Percentiles rank a stretch among this genome's conserved stretches.
These are phyloP conservation scores for Glycine latifolia DNA, from an alignment of 306 rosid genomes.

Conservation along the genomic window DNA sequence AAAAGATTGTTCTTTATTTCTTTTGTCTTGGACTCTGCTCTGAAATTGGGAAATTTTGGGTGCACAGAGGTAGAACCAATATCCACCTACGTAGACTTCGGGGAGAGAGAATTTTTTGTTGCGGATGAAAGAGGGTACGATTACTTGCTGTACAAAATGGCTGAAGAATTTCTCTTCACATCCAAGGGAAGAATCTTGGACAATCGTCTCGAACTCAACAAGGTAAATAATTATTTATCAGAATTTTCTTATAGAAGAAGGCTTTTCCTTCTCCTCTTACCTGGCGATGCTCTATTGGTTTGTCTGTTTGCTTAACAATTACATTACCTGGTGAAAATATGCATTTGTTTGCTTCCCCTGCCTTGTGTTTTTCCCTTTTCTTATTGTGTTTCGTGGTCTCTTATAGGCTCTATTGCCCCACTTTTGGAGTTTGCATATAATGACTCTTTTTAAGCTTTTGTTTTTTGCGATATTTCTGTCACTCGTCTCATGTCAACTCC, in stretches of 20 bases:
- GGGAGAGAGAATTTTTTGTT: slow-evolving; percentile 85
- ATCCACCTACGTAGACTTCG: slow-evolving; percentile 79
- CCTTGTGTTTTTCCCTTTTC: slow-evolving; percentile 27
- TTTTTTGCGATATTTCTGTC: slow-evolving; percentile 28
- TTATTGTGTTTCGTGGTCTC: neutral
- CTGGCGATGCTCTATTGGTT: slow-evolving; percentile 14
- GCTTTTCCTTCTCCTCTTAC: neutral
- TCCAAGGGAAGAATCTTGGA: slow-evolving; percentile 84
- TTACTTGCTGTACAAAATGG: slow-evolving; percentile 80
- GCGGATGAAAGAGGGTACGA: slow-evolving; percentile 96
- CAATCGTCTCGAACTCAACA: slow-evolving; percentile 83
- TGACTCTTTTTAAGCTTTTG: slow-evolving; percentile 38
- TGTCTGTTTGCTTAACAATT: slow-evolving; percentile 38
- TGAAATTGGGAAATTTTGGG: slow-evolving; percentile 39
- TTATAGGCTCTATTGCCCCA: too few species aligned
- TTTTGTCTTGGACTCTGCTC: neutral
- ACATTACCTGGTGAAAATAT: slow-evolving; percentile 14
- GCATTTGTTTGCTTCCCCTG: slow-evolving; percentile 48
- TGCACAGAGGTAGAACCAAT: slow-evolving; percentile 95
- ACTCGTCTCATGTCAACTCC: slow-evolving; percentile 45
- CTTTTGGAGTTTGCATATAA: too few species aligned
- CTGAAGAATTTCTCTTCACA: slow-evolving; percentile 73
- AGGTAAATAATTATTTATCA: slow-evolving; percentile 55
- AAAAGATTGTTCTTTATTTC: neutral
- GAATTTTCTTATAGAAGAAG: too few species aligned